Evolutionary conservation across 495 filamentous ascomycete genomes (phyloP), one percentile per base, ranked within the genome.

Genomic region (Penicillium crystallinum): DNA sequence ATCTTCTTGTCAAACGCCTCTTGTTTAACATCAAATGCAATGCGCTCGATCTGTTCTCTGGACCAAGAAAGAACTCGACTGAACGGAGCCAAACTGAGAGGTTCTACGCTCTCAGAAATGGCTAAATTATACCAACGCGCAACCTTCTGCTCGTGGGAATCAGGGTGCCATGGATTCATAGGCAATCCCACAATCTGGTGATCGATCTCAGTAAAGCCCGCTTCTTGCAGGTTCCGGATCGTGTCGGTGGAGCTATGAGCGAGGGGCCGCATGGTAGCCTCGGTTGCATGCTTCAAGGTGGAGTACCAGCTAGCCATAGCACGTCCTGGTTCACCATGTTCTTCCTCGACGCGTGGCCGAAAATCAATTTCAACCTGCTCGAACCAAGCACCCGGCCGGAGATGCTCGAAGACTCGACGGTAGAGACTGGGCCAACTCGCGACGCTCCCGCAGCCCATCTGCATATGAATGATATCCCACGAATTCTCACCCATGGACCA

Each of bases 281-380:
- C 75, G 31, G 89, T 93, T n/a, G 89, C 87, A 46, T 84, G 77
- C 40, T 82, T 71, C 21, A 96, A 58, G 53, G 80, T 81, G 10
- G 79, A 68, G 53, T 87, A 86, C 91, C 91, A 96, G 54, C 79
- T 54, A 57, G 68, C 46, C 82, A 71, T 29, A 65, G 68, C 47
- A 69, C 80, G 40, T 75, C 71, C 49, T 14, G 46, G 42, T 4
- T 45, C 29, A 2, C 29, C 33, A 36, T 48, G 12, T 37, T 48
- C n/a, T 7, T 90, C 86, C 49, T 92, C 88, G 53, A 83, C 88
- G 22, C 83, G 86, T n/a, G 89, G 89, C 21, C 79, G 71, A 42
- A 87, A 82, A 65, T 97, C 90, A 29, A 97, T 88, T 63, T 97
- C 92, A n/a, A 96, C 82, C 48, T 96, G 91, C 68, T 97, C 92